These are phyloP conservation scores for Heliamphora exappendiculata DNA, from an alignment of 148 eudicot genomes.

Conservation along the genomic window DNA sequence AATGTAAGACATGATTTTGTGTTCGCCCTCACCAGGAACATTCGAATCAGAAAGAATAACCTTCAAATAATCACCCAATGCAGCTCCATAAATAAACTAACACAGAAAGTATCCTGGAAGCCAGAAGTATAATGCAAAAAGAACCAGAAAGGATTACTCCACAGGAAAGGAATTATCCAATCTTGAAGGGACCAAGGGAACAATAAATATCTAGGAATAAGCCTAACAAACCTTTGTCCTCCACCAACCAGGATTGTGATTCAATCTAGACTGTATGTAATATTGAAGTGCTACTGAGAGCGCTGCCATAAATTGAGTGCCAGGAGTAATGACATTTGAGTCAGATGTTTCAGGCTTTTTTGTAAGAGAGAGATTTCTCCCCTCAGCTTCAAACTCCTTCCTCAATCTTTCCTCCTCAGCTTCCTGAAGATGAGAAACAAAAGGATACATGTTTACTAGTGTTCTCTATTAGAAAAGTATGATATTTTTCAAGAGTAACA, in stretches of 20 bases:
- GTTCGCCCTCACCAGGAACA: slow-evolving; percentile 99
- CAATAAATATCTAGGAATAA: slow-evolving; percentile 9
- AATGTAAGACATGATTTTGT: slow-evolving; percentile 92
- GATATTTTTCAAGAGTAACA: background rate
- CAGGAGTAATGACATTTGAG: slow-evolving; percentile 97
- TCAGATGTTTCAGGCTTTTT: slow-evolving; percentile 80
- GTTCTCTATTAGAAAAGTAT: background rate
- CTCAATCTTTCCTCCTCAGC: slow-evolving; percentile 75
- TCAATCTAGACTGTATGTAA: slow-evolving; percentile 69
- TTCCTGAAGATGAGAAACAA: slow-evolving; percentile 43
- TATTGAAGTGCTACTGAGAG: slow-evolving; percentile 93
- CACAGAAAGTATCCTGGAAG: slow-evolving; percentile 42
- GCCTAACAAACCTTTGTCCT: slow-evolving; percentile 57
- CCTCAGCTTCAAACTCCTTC: slow-evolving; percentile 74
- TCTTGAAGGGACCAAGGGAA: slow-evolving; percentile 19
- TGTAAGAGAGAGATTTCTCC: slow-evolving; percentile 42
- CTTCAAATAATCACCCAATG: slow-evolving; percentile 77
- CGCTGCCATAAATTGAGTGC: slow-evolving; percentile 87
- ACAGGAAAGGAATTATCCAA: slow-evolving; percentile 33
- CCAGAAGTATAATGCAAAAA: slow-evolving; percentile 27
- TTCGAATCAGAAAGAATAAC: slow-evolving; percentile 97
- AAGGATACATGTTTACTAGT: slow-evolving; percentile 4
- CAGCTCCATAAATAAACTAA: slow-evolving; percentile 45
- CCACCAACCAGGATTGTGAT: slow-evolving; percentile 75
- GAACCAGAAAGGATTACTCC: slow-evolving; percentile 52